These are phyloP conservation scores for Athelia sp. DNA, from an alignment of 1,284 basidiomycete genomes.

Conservation along the genomic window DNA sequence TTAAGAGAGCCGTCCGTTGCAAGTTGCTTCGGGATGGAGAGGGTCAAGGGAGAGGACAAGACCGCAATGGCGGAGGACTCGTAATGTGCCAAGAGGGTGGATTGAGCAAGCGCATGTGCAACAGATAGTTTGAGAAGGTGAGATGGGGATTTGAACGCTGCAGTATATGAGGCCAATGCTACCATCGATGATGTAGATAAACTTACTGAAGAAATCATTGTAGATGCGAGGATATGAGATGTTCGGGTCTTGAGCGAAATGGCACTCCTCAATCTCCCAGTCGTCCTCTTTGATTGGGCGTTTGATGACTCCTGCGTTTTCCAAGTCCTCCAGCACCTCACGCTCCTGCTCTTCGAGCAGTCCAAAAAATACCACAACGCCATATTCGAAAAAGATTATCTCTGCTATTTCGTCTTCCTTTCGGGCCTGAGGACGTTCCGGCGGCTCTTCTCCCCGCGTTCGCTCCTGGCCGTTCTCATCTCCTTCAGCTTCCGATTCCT, in stretches of 20 bases:
- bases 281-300: constrained; percentile 58
- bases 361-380: constrained; percentile 87
- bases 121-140: constrained; percentile 88
- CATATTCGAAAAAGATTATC: constrained; percentile 82
- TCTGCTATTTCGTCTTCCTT: constrained; percentile 63
- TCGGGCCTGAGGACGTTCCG: constrained; percentile 6
- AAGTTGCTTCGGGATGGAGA: constrained; percentile 83
- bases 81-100: constrained; percentile 87
- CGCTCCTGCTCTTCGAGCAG: constrained; percentile 72
- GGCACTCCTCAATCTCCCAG: constrained; percentile 90
- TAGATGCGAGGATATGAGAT: constrained; percentile 86
- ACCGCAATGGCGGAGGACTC: constrained; percentile 80
- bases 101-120: constrained; percentile 92
- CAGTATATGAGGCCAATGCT: not conserved
- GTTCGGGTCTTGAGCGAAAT: constrained; percentile 83
- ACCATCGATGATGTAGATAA: not conserved
- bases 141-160: constrained; percentile 86
- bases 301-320: constrained; percentile 64
- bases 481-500: constrained; percentile 16
- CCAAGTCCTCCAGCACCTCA: constrained; percentile 78
- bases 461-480: constrained; percentile 1
- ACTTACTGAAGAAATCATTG: constrained; percentile 87
- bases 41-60: constrained; percentile 71
- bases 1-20: constrained; percentile 76
- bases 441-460: not conserved